Evolutionary conservation across 805 yeast genomes (phyloP).

Genomic region (Scheffersomyces coipomensis): DNA sequence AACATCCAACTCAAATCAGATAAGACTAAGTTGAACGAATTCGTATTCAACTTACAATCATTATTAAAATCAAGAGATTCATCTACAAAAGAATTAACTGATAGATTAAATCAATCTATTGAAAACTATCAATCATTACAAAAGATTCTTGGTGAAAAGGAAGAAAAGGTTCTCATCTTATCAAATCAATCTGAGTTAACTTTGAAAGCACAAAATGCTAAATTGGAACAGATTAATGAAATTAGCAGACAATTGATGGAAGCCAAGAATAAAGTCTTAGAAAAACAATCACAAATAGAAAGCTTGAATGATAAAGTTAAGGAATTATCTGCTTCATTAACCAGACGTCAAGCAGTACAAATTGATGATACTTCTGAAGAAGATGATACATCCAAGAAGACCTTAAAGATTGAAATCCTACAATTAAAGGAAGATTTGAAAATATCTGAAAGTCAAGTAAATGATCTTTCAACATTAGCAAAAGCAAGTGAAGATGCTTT

Average conservation of each 20-base stretch:
- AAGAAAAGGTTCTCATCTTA: constrained; percentile 49
- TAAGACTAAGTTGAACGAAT: constrained; percentile 53
- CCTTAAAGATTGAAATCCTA: constrained; percentile 33
- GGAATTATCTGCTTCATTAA: constrained; percentile 22
- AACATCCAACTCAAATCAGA: constrained; percentile 55
- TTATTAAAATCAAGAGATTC: constrained; percentile 60
- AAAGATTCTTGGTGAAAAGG: constrained; percentile 49
- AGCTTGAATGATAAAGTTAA: constrained; percentile 36
- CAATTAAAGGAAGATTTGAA: constrained; percentile 54
- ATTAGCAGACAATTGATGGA: constrained; percentile 44
- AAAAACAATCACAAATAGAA: constrained; percentile 39
- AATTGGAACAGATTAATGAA: constrained; percentile 54
- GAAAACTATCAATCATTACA: constrained; percentile 45
- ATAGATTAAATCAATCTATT: constrained; percentile 48
- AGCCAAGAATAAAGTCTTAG: constrained; percentile 39
- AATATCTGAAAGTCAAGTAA: constrained; percentile 54
- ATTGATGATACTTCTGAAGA: constrained; percentile 12
- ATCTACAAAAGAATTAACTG: constrained; percentile 47
- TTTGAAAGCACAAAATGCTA: constrained; percentile 52
- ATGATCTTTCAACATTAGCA: constrained; percentile 64
- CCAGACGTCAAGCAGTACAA: constrained; percentile 15
- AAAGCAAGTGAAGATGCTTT: constrained; percentile 67
- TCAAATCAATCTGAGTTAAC: constrained; percentile 58
- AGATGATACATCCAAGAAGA: not conserved
- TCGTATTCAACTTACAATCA: constrained; percentile 60